Percentiles rank a stretch among this genome's conserved stretches.
These are phyloP conservation scores for Pyricularia pennisetigena DNA, from an alignment of 2,329 filamentous ascomycete species.

Conservation along the genomic window DNA sequence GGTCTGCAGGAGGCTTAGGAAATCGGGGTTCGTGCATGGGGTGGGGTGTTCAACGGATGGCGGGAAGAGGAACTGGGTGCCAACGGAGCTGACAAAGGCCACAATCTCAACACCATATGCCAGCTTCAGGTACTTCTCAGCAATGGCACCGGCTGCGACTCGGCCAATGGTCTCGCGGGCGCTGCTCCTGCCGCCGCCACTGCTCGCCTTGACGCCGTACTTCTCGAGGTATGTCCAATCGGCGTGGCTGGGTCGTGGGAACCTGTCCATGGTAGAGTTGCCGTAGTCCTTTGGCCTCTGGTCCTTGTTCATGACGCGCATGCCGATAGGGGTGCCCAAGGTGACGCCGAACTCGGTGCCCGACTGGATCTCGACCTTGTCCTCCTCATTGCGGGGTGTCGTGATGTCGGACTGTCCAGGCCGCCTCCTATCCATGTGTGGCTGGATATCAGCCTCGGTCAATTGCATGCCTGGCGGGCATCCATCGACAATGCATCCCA, in stretches of 20 bases:
- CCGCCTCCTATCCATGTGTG: conserved; percentile 82
- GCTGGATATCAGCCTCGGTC: conserved; percentile 81
- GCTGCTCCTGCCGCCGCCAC: conserved; percentile 79
- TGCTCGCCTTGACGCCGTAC: conserved; percentile 88
- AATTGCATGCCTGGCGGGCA: conserved; percentile 81
- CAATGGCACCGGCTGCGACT: conserved; percentile 84
- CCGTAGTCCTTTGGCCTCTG: conserved; percentile 90
- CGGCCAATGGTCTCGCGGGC: conserved; percentile 93
- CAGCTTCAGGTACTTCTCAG: conserved; percentile 80
- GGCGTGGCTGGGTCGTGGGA: conserved; percentile 84
- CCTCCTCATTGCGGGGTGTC: conserved; percentile 87
- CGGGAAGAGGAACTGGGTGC: conserved; percentile 67
- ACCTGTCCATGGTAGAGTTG: conserved; percentile 79
- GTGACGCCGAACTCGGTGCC: conserved; percentile 86
- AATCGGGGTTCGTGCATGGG: conserved; percentile 66
- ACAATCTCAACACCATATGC: conserved; percentile 84
- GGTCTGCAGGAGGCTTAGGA: conserved; percentile 61
- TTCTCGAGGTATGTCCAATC: conserved; percentile 98
- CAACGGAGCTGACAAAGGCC: conserved; percentile 81
- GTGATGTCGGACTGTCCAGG: conserved; percentile 86
- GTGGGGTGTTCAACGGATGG: conserved; percentile 58
- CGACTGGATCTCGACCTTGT: conserved; percentile 83
- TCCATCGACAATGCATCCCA: conserved; percentile 92
- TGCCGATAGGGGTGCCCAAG: conserved; percentile 79
- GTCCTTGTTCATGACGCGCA: conserved; percentile 86